A percentile compares a stretch with the other conserved stretches of the same genome.
phyloP scores from a whole-genome alignment of 106 monocot genomes.

The Posidonia australis region DNA sequence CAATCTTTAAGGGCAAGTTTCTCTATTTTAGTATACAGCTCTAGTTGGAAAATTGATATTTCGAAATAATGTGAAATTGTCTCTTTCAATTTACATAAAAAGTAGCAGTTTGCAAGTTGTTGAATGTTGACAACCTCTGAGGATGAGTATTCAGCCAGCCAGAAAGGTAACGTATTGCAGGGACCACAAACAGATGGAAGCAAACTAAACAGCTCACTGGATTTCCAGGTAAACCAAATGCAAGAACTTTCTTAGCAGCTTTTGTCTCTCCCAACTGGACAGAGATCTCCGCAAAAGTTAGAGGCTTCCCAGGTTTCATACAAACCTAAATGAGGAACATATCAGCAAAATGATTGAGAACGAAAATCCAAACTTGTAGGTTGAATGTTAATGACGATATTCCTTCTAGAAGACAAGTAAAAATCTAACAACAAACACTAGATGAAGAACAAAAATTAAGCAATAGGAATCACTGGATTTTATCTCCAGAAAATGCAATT shows the following conservation, averaged over 20 bases:
- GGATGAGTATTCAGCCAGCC: slow-evolving; percentile 70
- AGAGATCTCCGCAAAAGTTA: slow-evolving; percentile 73
- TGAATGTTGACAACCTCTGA: slow-evolving; percentile 35
- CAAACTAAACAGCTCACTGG: slow-evolving; percentile 92
- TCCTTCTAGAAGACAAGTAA: background rate
- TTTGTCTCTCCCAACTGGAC: slow-evolving; percentile 15
- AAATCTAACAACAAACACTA: background rate
- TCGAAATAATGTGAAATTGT: background rate
- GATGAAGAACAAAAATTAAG: background rate
- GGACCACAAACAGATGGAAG: slow-evolving; percentile 88
- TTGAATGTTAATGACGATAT: background rate
- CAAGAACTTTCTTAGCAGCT: slow-evolving; percentile 44
- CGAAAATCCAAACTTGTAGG: background rate
- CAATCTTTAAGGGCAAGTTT: no score
- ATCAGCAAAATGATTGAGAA: no score
- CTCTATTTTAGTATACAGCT: no score
- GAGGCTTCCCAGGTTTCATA: slow-evolving; percentile 96
- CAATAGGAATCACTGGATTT: no score
- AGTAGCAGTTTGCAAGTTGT: background rate
- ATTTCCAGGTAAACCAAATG: slow-evolving; percentile 98
- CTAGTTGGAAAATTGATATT: no score
- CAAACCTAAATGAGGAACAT: slow-evolving; percentile 28
- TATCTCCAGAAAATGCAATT: no score
- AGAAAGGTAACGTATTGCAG: slow-evolving; percentile 72
- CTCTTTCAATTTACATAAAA: background rate